Conservation (phyloP, 305 asterid species). For the Solanum hybrid region DNA sequence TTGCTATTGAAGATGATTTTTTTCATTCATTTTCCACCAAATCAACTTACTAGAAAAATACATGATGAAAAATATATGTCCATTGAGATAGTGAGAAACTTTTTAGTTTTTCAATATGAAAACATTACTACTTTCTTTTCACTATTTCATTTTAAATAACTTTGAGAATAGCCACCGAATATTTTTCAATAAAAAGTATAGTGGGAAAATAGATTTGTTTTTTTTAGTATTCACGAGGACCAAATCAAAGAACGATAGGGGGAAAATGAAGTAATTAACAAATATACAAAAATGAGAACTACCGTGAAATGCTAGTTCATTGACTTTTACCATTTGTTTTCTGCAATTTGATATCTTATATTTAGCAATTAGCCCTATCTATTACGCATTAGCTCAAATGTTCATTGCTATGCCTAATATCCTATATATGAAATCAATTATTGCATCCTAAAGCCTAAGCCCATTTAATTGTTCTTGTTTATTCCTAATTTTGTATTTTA, state of each 20-base stretch:
- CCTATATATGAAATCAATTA: not conserved
- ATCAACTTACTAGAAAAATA: not conserved
- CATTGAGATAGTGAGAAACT: not conserved
- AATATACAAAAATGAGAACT: not conserved
- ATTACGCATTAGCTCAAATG: not conserved
- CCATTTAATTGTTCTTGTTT: not conserved
- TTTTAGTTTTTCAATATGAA: not conserved
- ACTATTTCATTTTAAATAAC: too few species aligned
- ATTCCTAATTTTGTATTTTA: not conserved
- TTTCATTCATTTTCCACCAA: not conserved
- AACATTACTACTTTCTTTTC: not conserved
- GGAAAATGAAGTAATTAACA: not conserved
- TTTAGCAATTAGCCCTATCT: too few species aligned
- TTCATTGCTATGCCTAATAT: not conserved
- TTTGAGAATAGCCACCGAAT: not conserved
- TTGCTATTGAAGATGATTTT: not conserved
- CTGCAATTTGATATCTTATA: not conserved
- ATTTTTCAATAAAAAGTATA: too few species aligned
- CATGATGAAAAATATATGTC: not conserved
- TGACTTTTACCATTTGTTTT: not conserved
- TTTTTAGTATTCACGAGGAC: not conserved
- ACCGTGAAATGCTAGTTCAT: not conserved
- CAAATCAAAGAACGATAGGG: not conserved
- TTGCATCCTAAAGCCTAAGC: not conserved
- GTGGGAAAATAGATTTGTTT: not conserved